Conservation (phyloP, 495 filamentous ascomycete species). For the Penicillium verhagenii region DNA sequence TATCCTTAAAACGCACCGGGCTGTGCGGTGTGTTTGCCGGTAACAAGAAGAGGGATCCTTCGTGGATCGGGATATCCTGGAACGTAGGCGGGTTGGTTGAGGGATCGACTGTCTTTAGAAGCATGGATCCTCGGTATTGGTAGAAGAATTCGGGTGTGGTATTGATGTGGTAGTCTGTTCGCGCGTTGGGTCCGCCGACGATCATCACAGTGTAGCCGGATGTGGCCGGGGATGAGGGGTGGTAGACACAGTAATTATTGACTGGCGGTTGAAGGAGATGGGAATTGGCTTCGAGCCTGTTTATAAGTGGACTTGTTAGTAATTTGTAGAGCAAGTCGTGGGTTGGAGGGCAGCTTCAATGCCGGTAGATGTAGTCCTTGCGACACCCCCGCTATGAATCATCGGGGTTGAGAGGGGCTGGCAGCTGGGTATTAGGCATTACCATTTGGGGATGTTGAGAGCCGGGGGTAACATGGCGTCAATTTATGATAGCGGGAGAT, state of each 20-base stretch:
- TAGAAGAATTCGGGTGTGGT: constrained; percentile 96
- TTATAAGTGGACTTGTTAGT: background rate
- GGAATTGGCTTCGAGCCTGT: constrained; percentile 86
- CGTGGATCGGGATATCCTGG: constrained; percentile 81
- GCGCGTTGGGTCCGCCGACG: constrained; percentile 92
- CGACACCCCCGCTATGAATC: constrained; percentile 14
- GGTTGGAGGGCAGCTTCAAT: background rate
- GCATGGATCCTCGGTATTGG: constrained; percentile 89
- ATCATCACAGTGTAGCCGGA: constrained; percentile 62
- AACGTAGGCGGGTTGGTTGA: constrained; percentile 57
- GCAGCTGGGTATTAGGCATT: constrained; percentile 14
- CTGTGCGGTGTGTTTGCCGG: constrained; percentile 89
- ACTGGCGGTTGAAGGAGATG: constrained; percentile 93
- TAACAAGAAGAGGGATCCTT: constrained; percentile 93
- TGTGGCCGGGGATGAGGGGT: constrained; percentile 48
- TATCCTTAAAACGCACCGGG: constrained; percentile 66
- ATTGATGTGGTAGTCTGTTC: constrained; percentile 99
- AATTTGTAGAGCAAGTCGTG: background rate
- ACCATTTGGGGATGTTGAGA: constrained; percentile 87
- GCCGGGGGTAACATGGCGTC: constrained; percentile 41
- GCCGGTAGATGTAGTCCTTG: background rate
- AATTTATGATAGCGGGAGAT: background rate
- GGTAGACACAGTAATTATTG: constrained; percentile 96
- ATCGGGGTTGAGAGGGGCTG: constrained; percentile 21
- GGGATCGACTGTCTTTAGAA: constrained; percentile 81